A percentile compares a stretch with the other conserved stretches of the same genome.
These are phyloP conservation scores for Fusarium sp. DNA, from an alignment of 2,329 filamentous ascomycete species.

Conservation along the genomic window DNA sequence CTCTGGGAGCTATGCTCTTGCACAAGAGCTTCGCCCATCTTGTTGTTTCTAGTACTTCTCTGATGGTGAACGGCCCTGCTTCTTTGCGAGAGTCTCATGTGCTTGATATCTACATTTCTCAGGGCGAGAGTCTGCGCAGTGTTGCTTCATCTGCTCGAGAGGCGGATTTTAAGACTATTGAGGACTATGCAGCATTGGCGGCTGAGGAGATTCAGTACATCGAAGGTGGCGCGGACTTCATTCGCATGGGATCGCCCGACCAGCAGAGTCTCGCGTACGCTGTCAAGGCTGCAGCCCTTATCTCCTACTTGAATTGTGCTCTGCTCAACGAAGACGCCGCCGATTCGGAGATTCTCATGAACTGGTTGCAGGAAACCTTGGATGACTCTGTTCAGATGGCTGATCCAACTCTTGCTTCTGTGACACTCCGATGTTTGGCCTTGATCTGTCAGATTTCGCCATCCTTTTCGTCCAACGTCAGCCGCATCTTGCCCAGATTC, in stretches of 20 bases:
- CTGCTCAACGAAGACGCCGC: slow-evolving; percentile 84
- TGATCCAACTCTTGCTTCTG: slow-evolving; percentile 79
- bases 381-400: slow-evolving; percentile 85
- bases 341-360: slow-evolving; percentile 81
- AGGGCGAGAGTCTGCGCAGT: slow-evolving; percentile 60
- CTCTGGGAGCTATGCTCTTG: slow-evolving; percentile 90
- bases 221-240: slow-evolving; percentile 90
- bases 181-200: slow-evolving; percentile 77
- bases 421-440: slow-evolving; percentile 84
- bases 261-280: slow-evolving; percentile 89
- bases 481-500: slow-evolving; percentile 83
- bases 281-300: slow-evolving; percentile 84
- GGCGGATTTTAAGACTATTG: slow-evolving; percentile 67
- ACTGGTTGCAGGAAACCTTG: slow-evolving; percentile 87
- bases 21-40: slow-evolving; percentile 91
- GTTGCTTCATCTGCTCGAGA: slow-evolving; percentile 54
- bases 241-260: slow-evolving; percentile 81
- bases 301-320: slow-evolving; percentile 87
- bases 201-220: slow-evolving; percentile 86
- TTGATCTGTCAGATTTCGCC: slow-evolving; percentile 82
- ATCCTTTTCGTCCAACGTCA: slow-evolving; percentile 78
- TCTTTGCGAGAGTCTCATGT: slow-evolving; percentile 72
- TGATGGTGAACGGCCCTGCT: slow-evolving; percentile 74
- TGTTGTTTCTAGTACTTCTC: slow-evolving; percentile 80
- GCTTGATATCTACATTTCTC: slow-evolving; percentile 78